A percentile compares a stretch with the other conserved stretches of the same genome.
Conservation (phyloP, 2,329 filamentous ascomycete species). For the Alternaria sp. region DNA sequence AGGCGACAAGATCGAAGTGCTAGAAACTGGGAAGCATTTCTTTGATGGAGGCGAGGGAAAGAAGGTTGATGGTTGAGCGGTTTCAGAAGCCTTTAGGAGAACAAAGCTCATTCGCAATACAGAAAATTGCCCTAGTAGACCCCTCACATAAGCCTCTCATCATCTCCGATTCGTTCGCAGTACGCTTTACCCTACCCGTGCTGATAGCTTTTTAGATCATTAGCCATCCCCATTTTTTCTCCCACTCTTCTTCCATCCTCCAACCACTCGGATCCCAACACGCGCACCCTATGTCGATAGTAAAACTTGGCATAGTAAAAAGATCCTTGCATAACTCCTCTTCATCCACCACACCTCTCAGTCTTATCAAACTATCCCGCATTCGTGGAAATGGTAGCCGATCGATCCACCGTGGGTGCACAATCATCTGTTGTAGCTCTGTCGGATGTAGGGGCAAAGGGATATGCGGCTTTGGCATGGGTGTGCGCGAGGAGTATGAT, state of each 20-base stretch:
- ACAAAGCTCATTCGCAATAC: background rate
- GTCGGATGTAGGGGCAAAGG: slow-evolving; percentile 47
- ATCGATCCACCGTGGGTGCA: slow-evolving; percentile 54
- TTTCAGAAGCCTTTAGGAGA: background rate
- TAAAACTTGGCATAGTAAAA: slow-evolving; percentile 47
- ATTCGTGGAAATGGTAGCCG: slow-evolving; percentile 54
- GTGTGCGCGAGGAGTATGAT: slow-evolving; percentile 34
- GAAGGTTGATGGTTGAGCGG: slow-evolving; percentile 16
- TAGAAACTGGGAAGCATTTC: slow-evolving; percentile 46
- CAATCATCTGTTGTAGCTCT: slow-evolving; percentile 40
- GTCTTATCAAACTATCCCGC: slow-evolving; percentile 51
- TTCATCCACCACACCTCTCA: slow-evolving; percentile 46
- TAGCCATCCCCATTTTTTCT: slow-evolving; percentile 49
- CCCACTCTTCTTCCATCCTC: slow-evolving; percentile 47
- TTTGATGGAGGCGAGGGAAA: slow-evolving; percentile 30
- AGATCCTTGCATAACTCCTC: slow-evolving; percentile 51
- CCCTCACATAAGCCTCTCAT: background rate
- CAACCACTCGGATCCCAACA: slow-evolving; percentile 49
- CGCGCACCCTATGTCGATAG: slow-evolving; percentile 34
- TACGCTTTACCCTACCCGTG: background rate
- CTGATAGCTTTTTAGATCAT: slow-evolving; percentile 1
- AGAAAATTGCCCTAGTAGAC: background rate
- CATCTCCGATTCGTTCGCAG: background rate
- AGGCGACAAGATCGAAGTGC: slow-evolving; percentile 45
- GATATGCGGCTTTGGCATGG: slow-evolving; percentile 24